Conservation (phyloP, 306 rosid genomes). For the Trifolium repens region DNA sequence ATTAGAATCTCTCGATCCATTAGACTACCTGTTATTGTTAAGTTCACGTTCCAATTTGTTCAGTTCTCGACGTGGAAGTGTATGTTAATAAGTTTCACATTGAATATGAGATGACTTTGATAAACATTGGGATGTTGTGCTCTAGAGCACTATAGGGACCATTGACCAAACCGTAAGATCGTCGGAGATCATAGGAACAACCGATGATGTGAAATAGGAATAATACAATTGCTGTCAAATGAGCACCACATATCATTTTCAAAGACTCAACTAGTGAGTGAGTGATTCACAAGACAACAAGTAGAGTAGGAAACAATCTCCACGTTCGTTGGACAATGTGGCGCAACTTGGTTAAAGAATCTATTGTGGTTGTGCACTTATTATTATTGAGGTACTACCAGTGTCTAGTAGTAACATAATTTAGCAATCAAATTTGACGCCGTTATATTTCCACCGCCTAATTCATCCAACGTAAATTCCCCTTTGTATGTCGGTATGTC, state of each 20-base stretch:
- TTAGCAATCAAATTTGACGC: not conserved
- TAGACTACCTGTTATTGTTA: no score
- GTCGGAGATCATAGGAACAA: not conserved
- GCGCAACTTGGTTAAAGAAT: not conserved
- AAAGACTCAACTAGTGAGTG: not conserved
- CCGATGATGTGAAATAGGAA: no score
- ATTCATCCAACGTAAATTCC: not conserved
- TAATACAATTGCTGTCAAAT: not conserved
- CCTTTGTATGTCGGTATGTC: not conserved
- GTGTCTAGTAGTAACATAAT: no score
- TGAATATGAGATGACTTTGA: no score
- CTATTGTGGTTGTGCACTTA: not conserved
- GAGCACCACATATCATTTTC: not conserved
- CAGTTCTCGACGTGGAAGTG: no score
- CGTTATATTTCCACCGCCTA: not conserved
- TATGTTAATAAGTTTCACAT: no score
- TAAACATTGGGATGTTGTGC: no score
- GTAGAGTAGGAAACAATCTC: not conserved
- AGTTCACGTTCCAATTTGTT: no score
- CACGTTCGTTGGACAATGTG: conserved; percentile 1
- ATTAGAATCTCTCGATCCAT: no score
- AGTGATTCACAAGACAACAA: not conserved
- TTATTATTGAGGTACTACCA: not conserved
- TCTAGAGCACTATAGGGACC: not conserved
- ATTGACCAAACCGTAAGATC: not conserved